Base-by-base conservation (phyloP, 768 basidiomycete genomes). In the Calocybe gangraenosa region DNA sequence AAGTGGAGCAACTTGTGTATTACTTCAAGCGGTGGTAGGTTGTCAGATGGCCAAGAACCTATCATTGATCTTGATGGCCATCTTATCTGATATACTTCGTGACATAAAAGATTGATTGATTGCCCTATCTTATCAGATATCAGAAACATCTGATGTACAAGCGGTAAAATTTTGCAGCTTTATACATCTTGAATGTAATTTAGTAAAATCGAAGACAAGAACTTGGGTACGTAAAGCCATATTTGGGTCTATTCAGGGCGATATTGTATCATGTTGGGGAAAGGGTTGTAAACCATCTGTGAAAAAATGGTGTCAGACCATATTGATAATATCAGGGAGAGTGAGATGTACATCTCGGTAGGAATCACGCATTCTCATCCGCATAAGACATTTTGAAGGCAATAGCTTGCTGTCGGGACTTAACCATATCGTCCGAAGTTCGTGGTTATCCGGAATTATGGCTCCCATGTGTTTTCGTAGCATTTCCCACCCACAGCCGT, bases 231-330 rank as follows among this genome's bases (percentile, higher is more conserved):
- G 11, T 5, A 11, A 28, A 28, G 11, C 25, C 25, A 28, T 28
- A 28, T 28, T 28, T 28, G 11, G 25, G 6, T 50, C 53, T 30
- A 46, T 42, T 52, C 46, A n/a, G 68, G 65, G 15, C 64, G 64
- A 56, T 67, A 77, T 40, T 75, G 73, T 31, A 80, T 71, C 71
- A 80, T 63, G 53, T 80, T 80, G 3, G 76, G 74, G 50, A 74
- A 67, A 3, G 71, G 67, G 46, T 65, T 70, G 58, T 75, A 76
- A 6, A 80, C 71, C 64, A 75, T 73, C 77, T 81, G 39, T 31
- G 23, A 45, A 21, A 25, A 31, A 5, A 44, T 22, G 33, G 48
- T 37, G 23, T 33, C 13, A 47, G 36, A 35, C 34, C 11, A 28
- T 23, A 20, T 50, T 21, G 31, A 8, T 5, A 8, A 32, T 28